phyloP scores from a whole-genome alignment of 805 yeast genomes.

The Zygosaccharomyces bisporus region DNA sequence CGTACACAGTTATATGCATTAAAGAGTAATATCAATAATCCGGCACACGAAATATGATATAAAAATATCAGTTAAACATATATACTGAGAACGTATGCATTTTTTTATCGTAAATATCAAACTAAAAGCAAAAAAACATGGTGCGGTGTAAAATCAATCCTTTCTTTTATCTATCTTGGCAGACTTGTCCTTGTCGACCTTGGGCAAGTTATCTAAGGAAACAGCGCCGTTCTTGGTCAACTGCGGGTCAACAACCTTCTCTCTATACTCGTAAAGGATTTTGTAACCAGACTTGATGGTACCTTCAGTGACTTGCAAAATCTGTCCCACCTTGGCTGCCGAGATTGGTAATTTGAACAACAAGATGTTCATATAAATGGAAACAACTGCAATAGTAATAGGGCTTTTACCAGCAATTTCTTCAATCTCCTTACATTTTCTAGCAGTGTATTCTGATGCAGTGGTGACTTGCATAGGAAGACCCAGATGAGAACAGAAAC shows the following conservation, averaged over 20 bases:
- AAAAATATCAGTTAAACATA: no score
- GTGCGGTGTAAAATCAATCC: conserved; percentile 4
- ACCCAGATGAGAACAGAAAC: conserved; percentile 95
- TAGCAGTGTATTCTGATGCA: conserved; percentile 90
- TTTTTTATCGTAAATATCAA: neutral
- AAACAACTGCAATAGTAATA: conserved; percentile 95
- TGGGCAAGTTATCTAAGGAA: conserved; percentile 31
- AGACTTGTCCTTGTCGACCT: conserved; percentile 31
- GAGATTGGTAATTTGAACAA: conserved; percentile 74
- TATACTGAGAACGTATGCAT: no score
- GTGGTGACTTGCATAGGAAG: conserved; percentile 78
- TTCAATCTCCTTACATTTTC: conserved; percentile 84
- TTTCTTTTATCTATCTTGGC: conserved; percentile 19
- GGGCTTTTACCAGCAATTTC: conserved; percentile 96
- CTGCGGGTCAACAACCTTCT: conserved; percentile 49
- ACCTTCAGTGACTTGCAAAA: conserved; percentile 95
- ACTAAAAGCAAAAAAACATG: neutral
- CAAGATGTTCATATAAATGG: conserved; percentile 89
- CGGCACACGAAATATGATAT: no score
- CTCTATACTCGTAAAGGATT: conserved; percentile 69
- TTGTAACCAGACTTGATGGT: conserved; percentile 91
- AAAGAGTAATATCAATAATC: no score
- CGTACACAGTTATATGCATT: no score
- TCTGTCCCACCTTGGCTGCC: conserved; percentile 81
- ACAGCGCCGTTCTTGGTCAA: conserved; percentile 32